phyloP scores from a whole-genome alignment of 108 stramenopile genomes.

The Fistulifera pelliculosa region DNA sequence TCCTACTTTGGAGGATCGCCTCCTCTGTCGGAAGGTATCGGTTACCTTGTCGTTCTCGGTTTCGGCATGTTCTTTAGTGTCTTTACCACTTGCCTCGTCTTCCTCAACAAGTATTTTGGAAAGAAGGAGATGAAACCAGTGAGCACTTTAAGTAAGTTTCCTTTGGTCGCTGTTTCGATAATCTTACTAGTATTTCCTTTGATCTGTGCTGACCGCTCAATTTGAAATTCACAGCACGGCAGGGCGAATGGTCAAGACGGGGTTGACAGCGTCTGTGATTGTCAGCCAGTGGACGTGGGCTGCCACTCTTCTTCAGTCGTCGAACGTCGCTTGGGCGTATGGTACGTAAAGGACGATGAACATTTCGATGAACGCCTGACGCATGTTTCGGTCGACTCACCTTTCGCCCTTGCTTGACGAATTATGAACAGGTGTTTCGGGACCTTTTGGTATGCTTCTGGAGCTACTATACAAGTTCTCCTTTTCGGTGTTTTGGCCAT shows the following conservation, averaged over 20 bases:
- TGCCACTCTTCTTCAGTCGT: constrained; percentile 88
- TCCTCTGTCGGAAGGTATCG: constrained; percentile 49
- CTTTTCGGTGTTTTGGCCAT: constrained; percentile 92
- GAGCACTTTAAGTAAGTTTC: constrained; percentile 83
- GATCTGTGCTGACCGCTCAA: background rate
- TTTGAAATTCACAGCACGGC: constrained; percentile 60
- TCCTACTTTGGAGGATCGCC: constrained; percentile 73
- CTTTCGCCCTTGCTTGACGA: no score
- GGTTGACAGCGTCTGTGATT: constrained; percentile 85
- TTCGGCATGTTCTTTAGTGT: constrained; percentile 78
- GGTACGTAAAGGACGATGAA: no score
- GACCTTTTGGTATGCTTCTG: constrained; percentile 92
- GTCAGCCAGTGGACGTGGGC: constrained; percentile 94
- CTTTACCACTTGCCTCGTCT: constrained; percentile 73
- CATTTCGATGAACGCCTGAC: no score
- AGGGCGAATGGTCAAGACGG: constrained; percentile 87
- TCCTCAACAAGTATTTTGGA: constrained; percentile 57
- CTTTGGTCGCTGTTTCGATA: background rate
- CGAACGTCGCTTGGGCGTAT: constrained; percentile 90
- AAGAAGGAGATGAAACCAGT: constrained; percentile 50
- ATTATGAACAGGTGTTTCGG: no score
- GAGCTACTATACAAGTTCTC: constrained; percentile 88
- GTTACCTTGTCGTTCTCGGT: constrained; percentile 70
- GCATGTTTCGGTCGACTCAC: no score
- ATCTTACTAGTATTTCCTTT: background rate